Evolutionary conservation across 2,329 filamentous ascomycete species (phyloP), one percentile per base, ranked within the genome.

Genomic region (Penicillium sp.): DNA sequence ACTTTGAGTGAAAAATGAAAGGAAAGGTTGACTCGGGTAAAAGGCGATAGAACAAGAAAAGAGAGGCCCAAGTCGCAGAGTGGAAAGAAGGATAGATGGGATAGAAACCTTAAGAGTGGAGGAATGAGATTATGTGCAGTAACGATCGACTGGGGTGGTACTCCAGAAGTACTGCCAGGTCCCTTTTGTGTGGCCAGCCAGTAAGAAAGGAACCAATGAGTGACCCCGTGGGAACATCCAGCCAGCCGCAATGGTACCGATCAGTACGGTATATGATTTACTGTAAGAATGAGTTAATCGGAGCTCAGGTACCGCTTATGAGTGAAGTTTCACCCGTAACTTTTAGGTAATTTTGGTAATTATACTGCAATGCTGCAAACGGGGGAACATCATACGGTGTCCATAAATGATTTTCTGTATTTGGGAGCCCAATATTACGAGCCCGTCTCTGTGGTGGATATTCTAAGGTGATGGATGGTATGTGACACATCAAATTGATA

Each of bases 101-200:
- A 58, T 48, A 64, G 56, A 53, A 64, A 50, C 59, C 62, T 58
- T 50, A 52, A 49, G 52, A 52, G 52, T 53, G 56, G 53, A 43
- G 49, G 39, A 47, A 57, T 50, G 52, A 48, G 59, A 61, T 56
- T 56, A 56, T 56, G 53, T 56, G 55, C 56, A 56, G 53, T 56
- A 56, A 50, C 52, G 53, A 56, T 56, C 53, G 31, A 56, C 49
- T 42, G 50, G 40, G 49, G 38, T 55, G 22, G 63, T 66, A 66
- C 49, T 56, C 53, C 50, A 39, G 54, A 53, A 56, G 54, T 56
- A 56, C 43, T 48, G 18, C 14, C 34, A 53, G 34, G 63, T 65
- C 54, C 57, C 55, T 61, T 42, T 29, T 44, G 34, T 44, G 48
- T 55, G 39, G 52, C 13, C 29, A 37, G 16, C 44, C 47, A 42